Evolutionary conservation across 495 filamentous ascomycete genomes (phyloP), one percentile per base, ranked within the genome.

Genomic region (Aspergillus steynii): DNA sequence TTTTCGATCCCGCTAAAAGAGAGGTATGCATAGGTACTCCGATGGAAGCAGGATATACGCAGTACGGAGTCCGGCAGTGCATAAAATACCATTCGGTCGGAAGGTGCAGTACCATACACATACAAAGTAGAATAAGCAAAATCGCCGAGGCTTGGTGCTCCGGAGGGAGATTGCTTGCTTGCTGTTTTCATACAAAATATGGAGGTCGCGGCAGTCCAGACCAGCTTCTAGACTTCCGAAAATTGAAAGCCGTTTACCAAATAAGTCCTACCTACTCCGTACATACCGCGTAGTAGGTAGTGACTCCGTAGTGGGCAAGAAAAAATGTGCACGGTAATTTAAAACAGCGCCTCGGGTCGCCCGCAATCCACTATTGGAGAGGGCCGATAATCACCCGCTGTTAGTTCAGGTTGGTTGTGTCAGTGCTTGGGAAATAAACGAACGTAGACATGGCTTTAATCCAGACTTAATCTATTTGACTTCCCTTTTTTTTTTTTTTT

Each of bases 301-400:
- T 20, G 20, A 20, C 20, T 20, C 20, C 20, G 20, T 20, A 20
- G 20, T 20, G 20, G 20, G 20, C 20, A 20, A 10, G 14, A 42
- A 42, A 42, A 42, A 14, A 37, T 2, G 10, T 3, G 37, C 9
- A 45, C 53, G 37, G 53, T 55, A 47, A 55, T 45, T 47, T 55
- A 45, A 26, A 15, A 20, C 42, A 55, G 53, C 34, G 37, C 53
- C 34, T 55, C 53, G 53, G 53, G 25, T 45, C 29, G 53, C 46
- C 53, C 37, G 14, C 32, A 15, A n/a, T 27, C 46, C 53, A 32
- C 53, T 46, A 34, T 34, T 42, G 53, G 53, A 25, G n/a, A 42
- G 37, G 53, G 6, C 51, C 31, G 53, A 34, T 55, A 55, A 55
- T 55, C 53, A 55, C 53, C 53, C 53, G 53, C 53, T 47, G 34